Evolutionary conservation across 345 rosid species (phyloP), one percentile per base, ranked within the genome.

Genomic region (Triadica sebifera): DNA sequence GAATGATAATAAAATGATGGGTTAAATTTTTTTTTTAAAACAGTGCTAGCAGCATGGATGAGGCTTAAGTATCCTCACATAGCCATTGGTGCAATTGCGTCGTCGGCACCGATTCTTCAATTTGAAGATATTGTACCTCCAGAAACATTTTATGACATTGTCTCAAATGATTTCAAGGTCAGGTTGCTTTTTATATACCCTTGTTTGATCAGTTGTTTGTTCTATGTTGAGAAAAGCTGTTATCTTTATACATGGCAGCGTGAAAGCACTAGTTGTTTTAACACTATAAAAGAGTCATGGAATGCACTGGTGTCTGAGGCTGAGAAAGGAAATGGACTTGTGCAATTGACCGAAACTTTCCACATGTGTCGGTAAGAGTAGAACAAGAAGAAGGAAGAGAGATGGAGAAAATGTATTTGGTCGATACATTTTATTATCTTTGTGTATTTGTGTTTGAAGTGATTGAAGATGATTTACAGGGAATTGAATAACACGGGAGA

Each of bases 1-100:
- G 60, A 51, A 4, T 51, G 25, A 11, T 29, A 34, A 29, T 69
- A 11, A 45, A 55, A 20, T 45, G 39, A 1, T 78, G 58, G 47
- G 12, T 73, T 55, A 29, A 29, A 29, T 1, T 29, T 29, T 29
- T n/a, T 29, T 29, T 29, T 29, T 29, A 76, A 83, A 92, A 77
- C 86, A 94, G 97, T 94, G 98, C 80, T 94, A 67, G 98, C 98
- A 2, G 91, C 97, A 70, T 94, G 97, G 98, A 94, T 94, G 98
- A 88, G 97, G 85, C 83, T 94, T 10, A 94, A 94, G 82, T 94
- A 94, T 85, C 97, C 97, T 53, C 98, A 94, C 68, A 78, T 94
- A 73, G 89, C 97, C 0, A 80, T 92, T 45, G 98, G 97, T 65
- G 97, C 97, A 13, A 90, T 94, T 69, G 97, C 97, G 84, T 88